These are phyloP conservation scores for Apiotrichum laibachii DNA, from an alignment of 1,284 basidiomycete species.

Conservation along the genomic window DNA sequence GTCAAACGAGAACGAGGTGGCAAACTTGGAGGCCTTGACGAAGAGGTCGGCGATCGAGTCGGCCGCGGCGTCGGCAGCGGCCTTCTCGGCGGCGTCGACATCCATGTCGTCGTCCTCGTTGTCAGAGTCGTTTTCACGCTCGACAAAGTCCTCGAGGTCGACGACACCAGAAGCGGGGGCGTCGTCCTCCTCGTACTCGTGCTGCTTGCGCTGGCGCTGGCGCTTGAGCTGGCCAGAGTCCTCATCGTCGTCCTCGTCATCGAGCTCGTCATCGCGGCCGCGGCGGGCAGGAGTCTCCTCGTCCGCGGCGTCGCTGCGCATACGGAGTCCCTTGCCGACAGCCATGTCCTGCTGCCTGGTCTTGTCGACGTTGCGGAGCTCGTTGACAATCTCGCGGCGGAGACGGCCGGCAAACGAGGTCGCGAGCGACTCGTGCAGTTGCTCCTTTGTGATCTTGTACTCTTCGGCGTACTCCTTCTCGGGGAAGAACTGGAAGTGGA, in stretches of 20 bases:
- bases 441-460: slow-evolving; percentile 71
- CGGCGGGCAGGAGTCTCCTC: slow-evolving; percentile 35
- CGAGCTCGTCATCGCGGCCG: slow-evolving; percentile 58
- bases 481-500: slow-evolving; percentile 84
- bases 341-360: slow-evolving; percentile 79
- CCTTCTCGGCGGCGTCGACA: slow-evolving; percentile 54
- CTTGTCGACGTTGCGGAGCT: slow-evolving; percentile 81
- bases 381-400: slow-evolving; percentile 79
- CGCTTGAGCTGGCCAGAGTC: slow-evolving; percentile 71
- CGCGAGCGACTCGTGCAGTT: slow-evolving; percentile 73
- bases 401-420: slow-evolving; percentile 77
- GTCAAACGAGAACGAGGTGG: slow-evolving; percentile 71
- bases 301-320: slow-evolving; percentile 51
- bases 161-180: slow-evolving; percentile 57
- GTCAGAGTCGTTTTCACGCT: slow-evolving; percentile 52
- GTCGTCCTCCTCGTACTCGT: slow-evolving; percentile 67
- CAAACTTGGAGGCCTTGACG: slow-evolving; percentile 55
- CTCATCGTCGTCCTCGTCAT: slow-evolving; percentile 67
- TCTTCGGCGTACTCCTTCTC: slow-evolving; percentile 78
- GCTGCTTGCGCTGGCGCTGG: slow-evolving; percentile 62
- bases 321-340: slow-evolving; percentile 73
- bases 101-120: slow-evolving; percentile 47
- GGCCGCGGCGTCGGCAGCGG: slow-evolving; percentile 51
- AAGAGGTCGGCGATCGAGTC: slow-evolving; percentile 53
- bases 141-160: slow-evolving; percentile 63